These are phyloP conservation scores for Patellaria atrata DNA, from an alignment of 495 filamentous ascomycete species.

Conservation along the genomic window DNA sequence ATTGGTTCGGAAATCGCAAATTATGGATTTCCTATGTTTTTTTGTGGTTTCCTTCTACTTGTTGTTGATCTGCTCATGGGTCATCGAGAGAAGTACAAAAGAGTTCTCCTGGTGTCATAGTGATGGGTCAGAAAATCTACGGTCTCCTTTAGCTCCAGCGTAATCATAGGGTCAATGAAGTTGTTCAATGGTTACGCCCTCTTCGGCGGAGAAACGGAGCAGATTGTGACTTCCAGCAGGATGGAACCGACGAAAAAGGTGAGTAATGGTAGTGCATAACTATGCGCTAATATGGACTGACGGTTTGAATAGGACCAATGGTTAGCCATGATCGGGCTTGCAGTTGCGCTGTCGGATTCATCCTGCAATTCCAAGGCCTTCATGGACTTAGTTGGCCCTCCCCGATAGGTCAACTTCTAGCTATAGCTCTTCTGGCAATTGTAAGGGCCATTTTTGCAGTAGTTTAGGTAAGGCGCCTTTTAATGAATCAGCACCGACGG, in stretches of 20 bases:
- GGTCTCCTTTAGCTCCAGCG: constrained; percentile 3
- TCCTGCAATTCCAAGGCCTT: constrained; percentile 21
- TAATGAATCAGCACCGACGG: constrained; percentile 1
- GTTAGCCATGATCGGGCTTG: no score
- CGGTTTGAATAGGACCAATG: no score
- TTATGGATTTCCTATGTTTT: constrained; percentile 3
- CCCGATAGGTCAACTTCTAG: constrained; percentile 14
- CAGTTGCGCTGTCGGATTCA: constrained; percentile 20
- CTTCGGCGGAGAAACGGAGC: background rate
- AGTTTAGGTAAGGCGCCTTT: constrained; percentile 1
- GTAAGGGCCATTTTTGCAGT: constrained; percentile 14
- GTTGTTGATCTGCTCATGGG: constrained; percentile 3
- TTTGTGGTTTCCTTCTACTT: constrained; percentile 1
- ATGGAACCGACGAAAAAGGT: no score
- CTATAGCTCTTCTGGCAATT: constrained; percentile 13
- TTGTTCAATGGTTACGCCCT: constrained; percentile 1
- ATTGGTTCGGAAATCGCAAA: background rate
- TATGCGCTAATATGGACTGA: no score
- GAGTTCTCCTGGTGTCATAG: constrained; percentile 1
- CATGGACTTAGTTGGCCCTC: constrained; percentile 14
- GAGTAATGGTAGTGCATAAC: no score
- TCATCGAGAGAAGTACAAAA: constrained; percentile 5
- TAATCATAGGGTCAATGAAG: constrained; percentile 4
- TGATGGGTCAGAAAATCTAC: background rate
- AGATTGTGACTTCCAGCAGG: constrained; percentile 2